Evolutionary conservation across 2,329 filamentous ascomycete species (phyloP).

Genomic region (Fusarium sororula): DNA sequence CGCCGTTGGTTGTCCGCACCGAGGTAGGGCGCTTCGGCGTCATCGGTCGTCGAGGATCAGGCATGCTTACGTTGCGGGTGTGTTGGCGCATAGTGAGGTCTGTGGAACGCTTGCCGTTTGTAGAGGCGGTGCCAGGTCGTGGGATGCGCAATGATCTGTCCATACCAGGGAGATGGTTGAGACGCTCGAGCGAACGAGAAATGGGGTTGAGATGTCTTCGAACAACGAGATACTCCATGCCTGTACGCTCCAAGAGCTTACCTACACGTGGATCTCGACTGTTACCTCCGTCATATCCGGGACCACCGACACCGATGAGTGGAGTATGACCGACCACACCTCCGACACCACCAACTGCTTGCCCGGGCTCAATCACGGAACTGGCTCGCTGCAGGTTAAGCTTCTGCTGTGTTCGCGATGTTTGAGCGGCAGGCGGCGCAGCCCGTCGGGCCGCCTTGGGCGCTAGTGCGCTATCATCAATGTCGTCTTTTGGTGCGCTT

Average conservation of each 20-base stretch:
- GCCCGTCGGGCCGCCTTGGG: slow-evolving; percentile 54
- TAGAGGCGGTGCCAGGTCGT: slow-evolving; percentile 49
- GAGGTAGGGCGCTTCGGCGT: slow-evolving; percentile 49
- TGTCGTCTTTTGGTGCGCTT: slow-evolving; percentile 42
- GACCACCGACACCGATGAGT: slow-evolving; percentile 62
- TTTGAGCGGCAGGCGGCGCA: slow-evolving; percentile 58
- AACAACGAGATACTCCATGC: slow-evolving; percentile 78
- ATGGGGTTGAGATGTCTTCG: slow-evolving; percentile 77
- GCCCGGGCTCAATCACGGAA: slow-evolving; percentile 73
- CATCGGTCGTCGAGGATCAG: slow-evolving; percentile 45
- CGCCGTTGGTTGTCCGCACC: slow-evolving; percentile 49
- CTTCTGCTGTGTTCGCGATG: slow-evolving; percentile 78
- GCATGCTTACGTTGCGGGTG: slow-evolving; percentile 52
- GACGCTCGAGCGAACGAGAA: slow-evolving; percentile 64
- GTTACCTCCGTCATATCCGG: slow-evolving; percentile 61
- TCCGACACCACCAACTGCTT: slow-evolving; percentile 49
- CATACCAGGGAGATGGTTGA: slow-evolving; percentile 58
- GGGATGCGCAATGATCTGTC: slow-evolving; percentile 62
- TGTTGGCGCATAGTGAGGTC: slow-evolving; percentile 50
- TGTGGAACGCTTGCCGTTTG: slow-evolving; percentile 49
- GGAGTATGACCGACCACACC: slow-evolving; percentile 56
- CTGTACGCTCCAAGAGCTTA: slow-evolving; percentile 73
- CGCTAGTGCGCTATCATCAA: slow-evolving; percentile 57
- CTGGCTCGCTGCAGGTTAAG: slow-evolving; percentile 78
- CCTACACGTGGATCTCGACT: slow-evolving; percentile 70